A percentile compares a stretch with the other conserved stretches of the same genome.
Conservation (phyloP, 495 filamentous ascomycete species). For the Penicillium subrubescens region DNA sequence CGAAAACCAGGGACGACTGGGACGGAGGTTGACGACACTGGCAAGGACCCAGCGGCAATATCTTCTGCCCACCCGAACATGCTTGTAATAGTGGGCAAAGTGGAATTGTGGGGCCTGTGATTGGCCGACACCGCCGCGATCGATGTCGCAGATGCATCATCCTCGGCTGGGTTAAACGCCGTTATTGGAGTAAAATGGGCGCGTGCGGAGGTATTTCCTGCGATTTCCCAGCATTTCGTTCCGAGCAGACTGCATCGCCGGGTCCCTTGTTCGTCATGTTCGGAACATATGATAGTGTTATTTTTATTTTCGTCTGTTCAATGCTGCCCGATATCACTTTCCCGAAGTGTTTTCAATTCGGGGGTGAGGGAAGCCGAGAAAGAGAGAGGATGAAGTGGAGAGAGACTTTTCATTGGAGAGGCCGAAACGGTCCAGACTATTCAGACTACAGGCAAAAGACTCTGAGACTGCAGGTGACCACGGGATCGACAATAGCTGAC, state of each 20-base stretch:
- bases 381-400: background rate
- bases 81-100: conserved; percentile 16
- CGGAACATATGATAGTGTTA: background rate
- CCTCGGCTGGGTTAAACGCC: conserved; percentile 37
- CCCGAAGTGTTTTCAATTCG: conserved; percentile 10
- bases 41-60: conserved; percentile 38
- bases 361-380: conserved; percentile 23
- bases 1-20: conserved; percentile 13
- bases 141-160: conserved; percentile 30
- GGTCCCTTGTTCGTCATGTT: conserved; percentile 30
- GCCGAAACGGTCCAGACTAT: background rate
- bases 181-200: conserved; percentile 28
- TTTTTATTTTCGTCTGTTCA: background rate
- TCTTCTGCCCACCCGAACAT: conserved; percentile 38
- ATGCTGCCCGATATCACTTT: background rate
- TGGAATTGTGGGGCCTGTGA: conserved; percentile 25
- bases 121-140: conserved; percentile 36
- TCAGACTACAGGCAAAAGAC: no score
- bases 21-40: background rate
- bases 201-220: conserved; percentile 14
- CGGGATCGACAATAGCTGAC: conserved; percentile 7
- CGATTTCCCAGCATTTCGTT: conserved; percentile 7
- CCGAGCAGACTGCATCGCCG: conserved; percentile 25
- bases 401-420: background rate
- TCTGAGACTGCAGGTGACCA: background rate